Percentiles rank a stretch among this genome's conserved stretches.
Conservation (phyloP, 2,329 filamentous ascomycete species). For the Fusarium sp. region DNA sequence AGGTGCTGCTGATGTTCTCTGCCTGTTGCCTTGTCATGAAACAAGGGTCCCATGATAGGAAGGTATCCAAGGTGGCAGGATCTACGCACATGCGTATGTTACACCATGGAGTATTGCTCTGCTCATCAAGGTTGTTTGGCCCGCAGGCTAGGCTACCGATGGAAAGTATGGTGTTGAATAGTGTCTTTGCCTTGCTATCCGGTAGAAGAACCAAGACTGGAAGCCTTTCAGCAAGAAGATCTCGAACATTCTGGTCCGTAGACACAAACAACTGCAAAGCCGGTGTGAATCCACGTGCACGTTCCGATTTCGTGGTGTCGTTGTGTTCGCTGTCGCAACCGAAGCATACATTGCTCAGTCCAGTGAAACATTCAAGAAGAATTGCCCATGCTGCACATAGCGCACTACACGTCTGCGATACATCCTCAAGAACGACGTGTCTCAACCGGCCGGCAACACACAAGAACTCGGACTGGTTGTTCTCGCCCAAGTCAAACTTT, state of each 20-base stretch:
- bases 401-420: slow-evolving; percentile 11
- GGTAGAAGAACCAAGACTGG: background rate
- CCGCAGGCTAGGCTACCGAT: slow-evolving; percentile 30
- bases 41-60: slow-evolving; percentile 50
- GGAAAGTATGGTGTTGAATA: slow-evolving; percentile 60
- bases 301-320: background rate
- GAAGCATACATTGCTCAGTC: slow-evolving; percentile 34
- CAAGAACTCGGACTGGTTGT: slow-evolving; percentile 1
- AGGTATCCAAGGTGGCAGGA: slow-evolving; percentile 21
- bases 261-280: background rate
- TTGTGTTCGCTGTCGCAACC: slow-evolving; percentile 24
- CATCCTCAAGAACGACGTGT: background rate
- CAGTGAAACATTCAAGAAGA: slow-evolving; percentile 37
- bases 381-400: slow-evolving; percentile 29
- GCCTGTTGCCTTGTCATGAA: slow-evolving; percentile 56
- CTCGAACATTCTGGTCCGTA: slow-evolving; percentile 5
- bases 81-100: slow-evolving; percentile 34
- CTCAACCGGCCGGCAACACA: background rate
- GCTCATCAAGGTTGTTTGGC: slow-evolving; percentile 38
- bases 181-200: slow-evolving; percentile 32
- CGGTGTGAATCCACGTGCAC: background rate
- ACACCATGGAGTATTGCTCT: slow-evolving; percentile 14
- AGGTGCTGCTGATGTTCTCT: slow-evolving; percentile 59
- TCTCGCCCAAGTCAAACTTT: slow-evolving; percentile 33
- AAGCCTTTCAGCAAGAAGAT: background rate